Evolutionary conservation across 495 filamentous ascomycete genomes (phyloP).

Genomic region (Penicillium manginii): DNA sequence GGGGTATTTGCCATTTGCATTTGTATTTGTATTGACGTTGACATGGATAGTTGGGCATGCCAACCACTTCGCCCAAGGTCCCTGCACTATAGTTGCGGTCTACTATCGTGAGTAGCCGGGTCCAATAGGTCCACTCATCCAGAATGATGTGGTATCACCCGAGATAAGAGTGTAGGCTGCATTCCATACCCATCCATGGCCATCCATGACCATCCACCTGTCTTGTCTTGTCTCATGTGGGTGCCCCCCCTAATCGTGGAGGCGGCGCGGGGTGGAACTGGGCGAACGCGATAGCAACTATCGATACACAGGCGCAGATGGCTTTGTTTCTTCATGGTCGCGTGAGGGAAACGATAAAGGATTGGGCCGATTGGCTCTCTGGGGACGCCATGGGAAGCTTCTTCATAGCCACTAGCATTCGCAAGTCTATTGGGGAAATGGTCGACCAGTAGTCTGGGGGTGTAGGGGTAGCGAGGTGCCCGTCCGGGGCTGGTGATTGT

Average conservation of each 20-base stretch:
- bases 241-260: too few species aligned
- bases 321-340: slow-evolving; percentile 18
- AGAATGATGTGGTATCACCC: slow-evolving; percentile 3
- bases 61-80: not conserved
- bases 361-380: slow-evolving; percentile 2
- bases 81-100: slow-evolving; percentile 12
- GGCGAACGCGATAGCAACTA: not conserved
- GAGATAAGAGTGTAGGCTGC: slow-evolving; percentile 12
- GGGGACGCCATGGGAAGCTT: slow-evolving; percentile 19
- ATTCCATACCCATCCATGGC: not conserved
- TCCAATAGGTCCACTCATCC: not conserved
- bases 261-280: too few species aligned
- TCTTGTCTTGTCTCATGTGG: too few species aligned
- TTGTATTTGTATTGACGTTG: too few species aligned
- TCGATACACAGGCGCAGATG: slow-evolving; percentile 21
- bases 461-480: not conserved
- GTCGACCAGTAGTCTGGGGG: slow-evolving; percentile 2
- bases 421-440: slow-evolving; percentile 16
- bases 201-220: not conserved
- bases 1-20: not conserved
- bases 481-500: slow-evolving; percentile 10
- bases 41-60: too few species aligned
- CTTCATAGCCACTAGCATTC: slow-evolving; percentile 1
- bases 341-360: slow-evolving; percentile 16
- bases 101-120: slow-evolving; percentile 9